These are phyloP conservation scores for Naganishia vaughanmartiniae DNA, from an alignment of 768 basidiomycete species.

Conservation along the genomic window DNA sequence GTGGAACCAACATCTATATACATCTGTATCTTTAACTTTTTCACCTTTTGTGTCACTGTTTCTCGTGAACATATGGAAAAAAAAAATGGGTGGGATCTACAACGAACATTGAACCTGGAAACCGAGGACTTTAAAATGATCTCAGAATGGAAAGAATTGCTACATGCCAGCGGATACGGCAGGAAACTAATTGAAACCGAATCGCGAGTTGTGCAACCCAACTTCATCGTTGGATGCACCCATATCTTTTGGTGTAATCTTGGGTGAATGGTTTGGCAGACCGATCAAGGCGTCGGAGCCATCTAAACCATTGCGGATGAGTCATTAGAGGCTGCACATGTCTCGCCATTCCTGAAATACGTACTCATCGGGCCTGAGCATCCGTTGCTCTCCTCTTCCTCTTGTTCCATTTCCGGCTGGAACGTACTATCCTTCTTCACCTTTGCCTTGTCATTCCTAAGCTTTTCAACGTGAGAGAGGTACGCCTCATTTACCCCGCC, in stretches of 20 bases:
- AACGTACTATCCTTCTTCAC: conserved; percentile 53
- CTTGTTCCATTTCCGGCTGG: conserved; percentile 37
- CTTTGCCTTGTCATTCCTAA: conserved; percentile 80
- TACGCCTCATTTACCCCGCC: conserved; percentile 85
- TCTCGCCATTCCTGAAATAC: conserved; percentile 24
- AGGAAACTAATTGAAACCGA: conserved; percentile 8
- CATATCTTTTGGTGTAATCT: conserved; percentile 37
- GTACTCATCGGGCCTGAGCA: conserved; percentile 53
- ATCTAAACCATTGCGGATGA: conserved; percentile 36
- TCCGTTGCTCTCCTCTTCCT: conserved; percentile 37
- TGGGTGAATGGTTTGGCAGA: conserved; percentile 51
- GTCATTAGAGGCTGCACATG: neutral
- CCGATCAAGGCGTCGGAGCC: conserved; percentile 52
- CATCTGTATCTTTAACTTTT: neutral
- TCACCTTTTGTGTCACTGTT: too few species aligned
- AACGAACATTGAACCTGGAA: neutral
- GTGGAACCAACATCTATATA: neutral
- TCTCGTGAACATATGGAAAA: neutral
- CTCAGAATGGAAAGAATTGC: neutral
- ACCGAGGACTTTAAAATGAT: too few species aligned
- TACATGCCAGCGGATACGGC: neutral
- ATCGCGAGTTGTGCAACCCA: conserved; percentile 53
- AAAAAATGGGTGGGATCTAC: neutral
- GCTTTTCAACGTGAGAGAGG: conserved; percentile 67
- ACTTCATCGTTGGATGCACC: conserved; percentile 48